Evolutionary conservation across 106 monocot genomes (phyloP), one percentile per base, ranked within the genome.

Genomic region (Hemerocallis citrina): DNA sequence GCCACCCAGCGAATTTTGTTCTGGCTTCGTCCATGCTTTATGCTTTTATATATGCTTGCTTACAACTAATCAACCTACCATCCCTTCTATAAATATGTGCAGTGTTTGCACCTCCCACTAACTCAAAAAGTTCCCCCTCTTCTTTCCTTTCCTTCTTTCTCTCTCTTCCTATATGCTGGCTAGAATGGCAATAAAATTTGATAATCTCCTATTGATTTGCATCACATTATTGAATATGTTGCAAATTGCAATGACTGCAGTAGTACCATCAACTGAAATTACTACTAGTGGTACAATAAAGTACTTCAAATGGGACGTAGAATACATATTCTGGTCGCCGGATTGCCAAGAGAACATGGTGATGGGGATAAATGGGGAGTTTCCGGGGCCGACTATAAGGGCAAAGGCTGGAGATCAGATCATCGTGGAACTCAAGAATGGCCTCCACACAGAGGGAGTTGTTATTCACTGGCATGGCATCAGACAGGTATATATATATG

Each of bases 401-500:
- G 92, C 88, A 6, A 70, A 62, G 68, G 78, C 76, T 17, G 88
- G 92, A 3, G 92, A 93, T 62, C 84, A 71, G 34, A 60, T 93
- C 27, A 71, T 69, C 7, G 79, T 93, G 16, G 74, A 88, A 65
- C 73, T 92, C 35, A 88, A 81, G 75, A 92, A 92, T 41, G 44
- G 42, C 17, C 81, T 93, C 2, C 87, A 40, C 25, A 93, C 92
- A 6, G 92, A 93, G 65, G 84, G 84, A 4, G 81, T 88, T 9
- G 88, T 81, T 51, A 84, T 93, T 62, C 92, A 93, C 34, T 93
- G 92, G 92, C 92, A 93, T 37, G 92, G 92, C 11, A 85, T 93
- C 61, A 50, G 80, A 52, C 92, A 93, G 83, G 92, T 84, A n/a
- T n/a, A n/a, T n/a, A n/a, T n/a, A n/a, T n/a, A n/a, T n/a, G n/a